Evolutionary conservation across 257 asterid species (phyloP), one percentile per base, ranked within the genome.

Genomic region (Coffea canephora): DNA sequence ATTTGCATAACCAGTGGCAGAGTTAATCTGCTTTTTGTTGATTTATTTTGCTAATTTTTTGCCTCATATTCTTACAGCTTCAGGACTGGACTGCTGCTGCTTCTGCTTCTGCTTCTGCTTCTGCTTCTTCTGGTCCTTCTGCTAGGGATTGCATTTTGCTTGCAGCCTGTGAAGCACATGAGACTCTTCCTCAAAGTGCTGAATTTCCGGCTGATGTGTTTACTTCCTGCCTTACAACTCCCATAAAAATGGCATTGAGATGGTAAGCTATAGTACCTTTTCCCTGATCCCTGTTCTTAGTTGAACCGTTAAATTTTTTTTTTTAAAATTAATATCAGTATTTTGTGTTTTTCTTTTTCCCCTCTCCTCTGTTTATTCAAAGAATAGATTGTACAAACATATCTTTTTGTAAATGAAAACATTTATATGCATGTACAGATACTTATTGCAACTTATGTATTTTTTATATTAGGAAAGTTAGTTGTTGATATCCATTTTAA

Each of bases 141-240:
- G 64, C 82, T 50, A 87, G 90, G 84, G 92, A 90, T 82, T 84
- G 97, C 85, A 94, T 96, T 83, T 87, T 96, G 91, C 96, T 96
- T 78, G 99, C 97, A 21, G 97, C 99, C 69, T 96, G 99, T 85
- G 88, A 86, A 88, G 89, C 88, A 74, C 89, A 85, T 16, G 97
- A 96, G 89, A 91, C 96, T 12, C 98, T 96, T 82, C 99, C 99
- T 6, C 99, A 91, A 87, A 96, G 97, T 89, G 96, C 90, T 78
- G 98, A 94, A 70, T 94, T 91, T 88, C 98, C 98, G 76, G 98
- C 99, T 34, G 99, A 96, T 81, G 92, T 96, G 77, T 96, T 96
- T 85, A 96, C 99, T 68, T 91, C 98, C 78, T 96, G 99, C 90
- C 95, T 93, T 81, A 95, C 98, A 25, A 95, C 98, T 55, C 98